These are phyloP conservation scores for Diaporthe vexans DNA, from an alignment of 2,329 filamentous ascomycete species.

Conservation along the genomic window DNA sequence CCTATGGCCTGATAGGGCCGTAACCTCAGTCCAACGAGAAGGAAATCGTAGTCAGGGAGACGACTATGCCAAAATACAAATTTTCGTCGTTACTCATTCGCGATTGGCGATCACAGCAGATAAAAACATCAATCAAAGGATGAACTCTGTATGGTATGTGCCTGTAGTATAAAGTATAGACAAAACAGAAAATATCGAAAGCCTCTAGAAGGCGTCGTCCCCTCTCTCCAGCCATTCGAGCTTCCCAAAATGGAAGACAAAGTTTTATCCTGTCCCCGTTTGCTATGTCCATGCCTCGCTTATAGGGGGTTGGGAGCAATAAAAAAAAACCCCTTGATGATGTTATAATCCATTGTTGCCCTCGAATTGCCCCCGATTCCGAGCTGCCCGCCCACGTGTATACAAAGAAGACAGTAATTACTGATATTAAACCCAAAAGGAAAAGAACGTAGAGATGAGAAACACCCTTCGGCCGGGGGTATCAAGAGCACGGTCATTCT, in stretches of 20 bases:
- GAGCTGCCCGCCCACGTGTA: slow-evolving; percentile 1
- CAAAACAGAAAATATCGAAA: slow-evolving; percentile 1
- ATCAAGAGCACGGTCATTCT: slow-evolving; percentile 8
- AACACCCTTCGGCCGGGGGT: background rate
- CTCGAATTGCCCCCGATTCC: background rate
- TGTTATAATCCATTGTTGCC: background rate
- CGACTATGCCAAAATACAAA: too few relatives aligned
- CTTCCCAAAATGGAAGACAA: background rate
- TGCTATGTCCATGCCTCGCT: slow-evolving; percentile 9
- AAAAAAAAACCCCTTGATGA: background rate
- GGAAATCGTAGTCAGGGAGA: too few relatives aligned
- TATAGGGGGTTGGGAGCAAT: background rate
- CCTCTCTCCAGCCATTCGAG: background rate
- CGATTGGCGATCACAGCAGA: too few relatives aligned
- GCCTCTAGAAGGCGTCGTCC: background rate
- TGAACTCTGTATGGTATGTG: slow-evolving; percentile 1
- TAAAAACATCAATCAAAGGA: background rate
- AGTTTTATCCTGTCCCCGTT: background rate
- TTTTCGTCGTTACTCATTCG: too few relatives aligned
- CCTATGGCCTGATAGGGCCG: too few relatives aligned
- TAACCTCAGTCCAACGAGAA: too few relatives aligned
- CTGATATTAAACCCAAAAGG: background rate
- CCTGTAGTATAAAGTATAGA: slow-evolving; percentile 24
- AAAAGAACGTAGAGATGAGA: background rate
- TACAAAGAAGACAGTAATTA: slow-evolving; percentile 21